Conservation (phyloP, 2,329 filamentous ascomycete genomes). For the Dothidotthia symphoricarpi region DNA sequence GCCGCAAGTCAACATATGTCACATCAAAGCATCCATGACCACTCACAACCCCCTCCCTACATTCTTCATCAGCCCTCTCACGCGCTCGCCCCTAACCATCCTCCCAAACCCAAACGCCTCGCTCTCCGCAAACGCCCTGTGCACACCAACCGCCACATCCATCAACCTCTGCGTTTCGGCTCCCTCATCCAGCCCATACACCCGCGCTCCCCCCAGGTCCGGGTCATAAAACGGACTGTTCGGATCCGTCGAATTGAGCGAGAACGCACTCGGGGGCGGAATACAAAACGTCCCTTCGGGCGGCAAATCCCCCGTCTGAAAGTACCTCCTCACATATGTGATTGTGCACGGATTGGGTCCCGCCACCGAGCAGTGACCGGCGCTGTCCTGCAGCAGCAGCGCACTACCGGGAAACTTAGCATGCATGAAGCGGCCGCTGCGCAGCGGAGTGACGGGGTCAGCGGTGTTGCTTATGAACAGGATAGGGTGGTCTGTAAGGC, state of each 20-base stretch:
- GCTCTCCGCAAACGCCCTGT: slow-evolving; percentile 4
- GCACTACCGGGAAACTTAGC: slow-evolving; percentile 45
- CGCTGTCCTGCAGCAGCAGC: slow-evolving; percentile 46
- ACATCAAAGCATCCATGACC: too few species aligned
- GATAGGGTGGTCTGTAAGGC: slow-evolving; percentile 53
- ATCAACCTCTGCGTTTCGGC: slow-evolving; percentile 2
- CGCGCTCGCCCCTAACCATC: slow-evolving; percentile 5
- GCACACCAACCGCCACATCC: slow-evolving; percentile 3
- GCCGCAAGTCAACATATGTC: too few species aligned
- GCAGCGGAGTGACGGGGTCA: slow-evolving; percentile 60
- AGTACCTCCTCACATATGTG: slow-evolving; percentile 38
- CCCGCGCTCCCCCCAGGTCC: slow-evolving; percentile 1
- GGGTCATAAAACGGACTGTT: slow-evolving; percentile 33
- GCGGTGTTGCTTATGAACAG: slow-evolving; percentile 58
- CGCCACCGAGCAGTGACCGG: slow-evolving; percentile 48
- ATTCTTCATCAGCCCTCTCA: neutral
- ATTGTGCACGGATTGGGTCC: slow-evolving; percentile 40
- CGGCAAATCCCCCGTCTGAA: slow-evolving; percentile 49
- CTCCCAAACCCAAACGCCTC: slow-evolving; percentile 8
- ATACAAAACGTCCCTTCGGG: slow-evolving; percentile 46
- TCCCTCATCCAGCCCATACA: neutral
- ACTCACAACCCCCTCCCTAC: neutral
- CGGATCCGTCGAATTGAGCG: slow-evolving; percentile 41
- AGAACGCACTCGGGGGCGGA: slow-evolving; percentile 33
- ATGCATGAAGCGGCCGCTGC: slow-evolving; percentile 44